Base-by-base conservation (phyloP, 306 rosid genomes). In the Benincasa hispida region DNA sequence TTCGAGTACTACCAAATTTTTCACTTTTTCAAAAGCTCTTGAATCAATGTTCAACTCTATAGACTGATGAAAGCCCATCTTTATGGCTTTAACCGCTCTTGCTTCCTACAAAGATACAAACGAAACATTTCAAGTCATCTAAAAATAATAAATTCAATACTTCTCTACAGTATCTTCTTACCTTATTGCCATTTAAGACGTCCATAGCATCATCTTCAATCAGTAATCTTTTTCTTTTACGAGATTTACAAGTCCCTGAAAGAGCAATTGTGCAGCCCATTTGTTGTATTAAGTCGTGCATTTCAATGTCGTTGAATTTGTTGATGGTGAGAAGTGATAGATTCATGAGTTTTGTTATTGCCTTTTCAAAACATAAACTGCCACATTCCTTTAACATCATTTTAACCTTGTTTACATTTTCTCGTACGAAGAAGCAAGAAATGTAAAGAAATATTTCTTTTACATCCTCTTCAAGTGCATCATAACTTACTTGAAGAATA, bases 211-310 rank as follows among this genome's bases (percentile, higher is more conserved):
- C 81, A 3, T 32, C 14, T 4, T n/a, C 30, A 58, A 6, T 14
- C 72, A 76, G 72, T 1, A 79, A 6, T 14, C 73, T 70, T 69
- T 68, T 34, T 42, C 54, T 56, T 34, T 1, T 77, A 28, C 21
- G 81, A 2, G 79, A 22, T 1, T 66, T 28, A 1, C 54, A 2
- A 0, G 80, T 77, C 13, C 58, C 42, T 13, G 53, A 27, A 22
- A 77, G 78, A 21, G 59, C 47, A 2, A 86, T 82, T 50, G 67
- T 77, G 34, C 74, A 72, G 55, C 86, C 87, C 87, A 84, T 82
- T 53, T 84, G 84, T 62, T 77, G 54, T 25, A 77, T 21, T 47
- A 81, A 48, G 35, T 81, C 80, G 55, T 81, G 80, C 84, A 81
- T 81, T 3, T 0, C 25, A 1, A 81, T 32, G 5, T 12, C 32